Evolutionary conservation across 768 basidiomycete genomes (phyloP), one percentile per base, ranked within the genome.

Genomic region (Pulveroboletus sp.): DNA sequence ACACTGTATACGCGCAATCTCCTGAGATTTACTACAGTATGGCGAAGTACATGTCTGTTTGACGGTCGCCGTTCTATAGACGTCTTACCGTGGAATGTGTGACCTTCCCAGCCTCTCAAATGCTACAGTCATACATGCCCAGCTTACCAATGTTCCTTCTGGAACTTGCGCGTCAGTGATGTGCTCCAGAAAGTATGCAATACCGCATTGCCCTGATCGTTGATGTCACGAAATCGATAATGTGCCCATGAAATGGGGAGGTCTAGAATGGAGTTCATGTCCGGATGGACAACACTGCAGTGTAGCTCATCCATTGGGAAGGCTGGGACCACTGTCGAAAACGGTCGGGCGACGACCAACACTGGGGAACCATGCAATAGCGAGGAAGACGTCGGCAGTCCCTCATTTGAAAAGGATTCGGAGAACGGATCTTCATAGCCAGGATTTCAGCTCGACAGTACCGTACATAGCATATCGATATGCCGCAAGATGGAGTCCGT

Each of bases 21-120:
- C 37, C 45, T 59, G 43, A 52, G 47, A 47, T 49, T 4, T 18
- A 31, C 38, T 36, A 61, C 62, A 86, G 88, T 43, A 84, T 92
- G 84, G 84, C 85, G 13, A 81, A 79, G 59, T 92, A 89, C 61
- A 86, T 92, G 88, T 90, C 89, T 35, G 70, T 81, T 56, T 91
- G 74, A 67, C 18, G 7, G 43, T 35, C 8, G 7, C 8, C n/a
- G 14, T 9, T 26, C 30, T 33, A 45, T 8, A n/a, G n/a, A 17
- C 9, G 37, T 27, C 24, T 28, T 26, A 5, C 11, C 27, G 30
- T 13, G 31, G 14, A 15, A 35, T 30, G 7, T 21, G 28, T 31
- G 41, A 40, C 35, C 21, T 14, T 17, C 4, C 37, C 21, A 26
- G 24, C 50, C n/a, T 32, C 10, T 28, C 15, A 14, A 10, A 54